Conservation (phyloP, 495 filamentous ascomycete species). For the Xylaria acuta region DNA sequence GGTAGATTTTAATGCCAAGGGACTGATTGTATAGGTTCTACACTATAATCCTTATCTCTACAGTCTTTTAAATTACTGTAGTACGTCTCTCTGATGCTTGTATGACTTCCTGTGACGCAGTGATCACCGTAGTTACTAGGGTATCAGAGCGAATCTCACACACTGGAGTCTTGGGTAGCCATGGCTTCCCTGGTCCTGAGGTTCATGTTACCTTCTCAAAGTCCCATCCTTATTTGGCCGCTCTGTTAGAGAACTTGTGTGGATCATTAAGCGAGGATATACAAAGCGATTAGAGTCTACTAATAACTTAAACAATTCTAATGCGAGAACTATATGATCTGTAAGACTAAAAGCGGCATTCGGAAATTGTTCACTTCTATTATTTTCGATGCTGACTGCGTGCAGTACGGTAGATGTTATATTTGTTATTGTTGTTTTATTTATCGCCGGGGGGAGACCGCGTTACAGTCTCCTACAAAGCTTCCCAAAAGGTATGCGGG, state of each 20-base stretch:
- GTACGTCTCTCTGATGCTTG: not conserved
- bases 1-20: not conserved
- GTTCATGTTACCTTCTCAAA: not conserved
- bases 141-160: not conserved
- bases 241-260: not conserved
- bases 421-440: too few species aligned
- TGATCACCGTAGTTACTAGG: not conserved
- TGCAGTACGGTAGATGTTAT: too few species aligned
- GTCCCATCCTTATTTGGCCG: not conserved
- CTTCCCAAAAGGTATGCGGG: too few species aligned
- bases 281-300: not conserved
- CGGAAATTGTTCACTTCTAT: not conserved
- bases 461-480: too few species aligned
- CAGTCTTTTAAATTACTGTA: not conserved
- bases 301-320: not conserved
- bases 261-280: not conserved
- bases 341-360: not conserved
- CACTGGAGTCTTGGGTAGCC: too few species aligned
- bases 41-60: not conserved
- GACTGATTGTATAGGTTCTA: not conserved
- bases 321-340: not conserved
- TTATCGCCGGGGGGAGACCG: too few species aligned
- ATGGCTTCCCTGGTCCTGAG: too few species aligned
- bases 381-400: not conserved
- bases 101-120: not conserved